Percentiles rank a stretch among this genome's conserved stretches.
Conservation (phyloP, 352 stramenopile genomes). For the Pythium grandisporangium region DNA sequence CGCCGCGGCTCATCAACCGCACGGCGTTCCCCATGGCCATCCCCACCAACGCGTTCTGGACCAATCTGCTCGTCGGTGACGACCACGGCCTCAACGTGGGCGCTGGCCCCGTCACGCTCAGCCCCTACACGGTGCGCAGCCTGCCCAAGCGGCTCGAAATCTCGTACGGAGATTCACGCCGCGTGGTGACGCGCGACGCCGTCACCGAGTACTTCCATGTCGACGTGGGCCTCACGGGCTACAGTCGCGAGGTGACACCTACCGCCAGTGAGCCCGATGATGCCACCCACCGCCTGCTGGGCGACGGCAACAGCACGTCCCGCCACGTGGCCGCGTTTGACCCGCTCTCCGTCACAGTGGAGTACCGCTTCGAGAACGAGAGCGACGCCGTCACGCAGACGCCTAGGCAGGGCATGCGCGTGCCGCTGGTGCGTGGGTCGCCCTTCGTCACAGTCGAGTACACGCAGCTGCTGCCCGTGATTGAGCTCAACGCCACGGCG, state of each 20-base stretch:
- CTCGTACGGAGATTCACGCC: constrained; percentile 74
- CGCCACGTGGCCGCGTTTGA: constrained; percentile 65
- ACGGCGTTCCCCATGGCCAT: constrained; percentile 33
- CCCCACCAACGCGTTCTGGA: constrained; percentile 89
- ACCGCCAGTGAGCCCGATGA: constrained; percentile 1
- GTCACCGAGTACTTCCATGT: constrained; percentile 79
- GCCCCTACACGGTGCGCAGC: constrained; percentile 74
- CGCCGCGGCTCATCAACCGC: constrained; percentile 44
- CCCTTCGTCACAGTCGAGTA: constrained; percentile 83
- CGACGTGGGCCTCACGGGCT: constrained; percentile 62
- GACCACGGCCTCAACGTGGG: constrained; percentile 64
- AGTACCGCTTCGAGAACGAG: constrained; percentile 42
- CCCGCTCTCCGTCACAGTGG: constrained; percentile 45
- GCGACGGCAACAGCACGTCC: constrained; percentile 52
- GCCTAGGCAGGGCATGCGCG: constrained; percentile 39
- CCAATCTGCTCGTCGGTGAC: constrained; percentile 77
- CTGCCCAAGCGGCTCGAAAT: constrained; percentile 63
- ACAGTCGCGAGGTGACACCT: constrained; percentile 27
- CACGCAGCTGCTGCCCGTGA: constrained; percentile 43
- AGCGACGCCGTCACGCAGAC: constrained; percentile 1
- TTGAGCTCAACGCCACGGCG: constrained; percentile 64
- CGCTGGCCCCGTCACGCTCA: constrained; percentile 64
- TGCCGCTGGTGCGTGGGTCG: constrained; percentile 47
- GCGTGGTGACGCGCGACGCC: constrained; percentile 40
- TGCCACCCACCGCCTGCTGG: constrained; percentile 21